Evolutionary conservation across 139 green algal genomes (phyloP).

Genomic region (Auxenochlorella pyrenoidosa): DNA sequence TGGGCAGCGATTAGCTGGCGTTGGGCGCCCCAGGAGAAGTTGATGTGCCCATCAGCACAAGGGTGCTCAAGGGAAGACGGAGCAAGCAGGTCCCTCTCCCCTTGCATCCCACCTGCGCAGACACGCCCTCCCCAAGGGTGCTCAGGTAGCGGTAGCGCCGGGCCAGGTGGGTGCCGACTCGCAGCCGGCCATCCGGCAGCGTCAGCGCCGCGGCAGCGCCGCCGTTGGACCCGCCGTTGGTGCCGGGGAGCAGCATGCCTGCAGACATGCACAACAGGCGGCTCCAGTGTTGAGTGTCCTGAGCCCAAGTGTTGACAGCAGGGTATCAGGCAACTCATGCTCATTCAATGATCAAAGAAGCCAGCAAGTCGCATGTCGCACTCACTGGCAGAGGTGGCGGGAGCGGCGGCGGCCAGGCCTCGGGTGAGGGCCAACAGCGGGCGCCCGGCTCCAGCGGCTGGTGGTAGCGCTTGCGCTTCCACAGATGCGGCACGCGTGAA

Average conservation of each 20-base stretch:
- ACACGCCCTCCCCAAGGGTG: constrained; percentile 49
- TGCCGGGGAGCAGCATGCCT: not conserved
- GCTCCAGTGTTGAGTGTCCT: too few relatives aligned
- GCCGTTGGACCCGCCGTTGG: not conserved
- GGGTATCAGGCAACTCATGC: not conserved
- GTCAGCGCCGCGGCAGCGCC: constrained; percentile 13
- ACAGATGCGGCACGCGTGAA: too few relatives aligned
- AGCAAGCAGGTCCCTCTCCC: too few relatives aligned
- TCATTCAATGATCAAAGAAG: not conserved
- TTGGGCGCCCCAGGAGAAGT: too few relatives aligned
- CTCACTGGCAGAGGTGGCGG: not conserved
- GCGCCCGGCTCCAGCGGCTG: not conserved
- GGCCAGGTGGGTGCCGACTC: constrained; percentile 50
- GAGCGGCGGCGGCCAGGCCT: not conserved
- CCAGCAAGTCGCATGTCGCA: not conserved
- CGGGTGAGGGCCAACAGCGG: constrained; percentile 18
- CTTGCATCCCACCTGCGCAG: constrained; percentile 58
- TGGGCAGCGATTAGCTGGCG: too few relatives aligned
- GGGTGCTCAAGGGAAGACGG: too few relatives aligned
- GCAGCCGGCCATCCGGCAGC: constrained; percentile 52
- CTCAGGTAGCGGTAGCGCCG: constrained; percentile 59
- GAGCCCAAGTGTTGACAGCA: too few relatives aligned
- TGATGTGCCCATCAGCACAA: too few relatives aligned
- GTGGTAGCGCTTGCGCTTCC: not conserved
- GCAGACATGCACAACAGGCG: not conserved